These are phyloP conservation scores for Phialocephala sp. DNA, from an alignment of 2,329 filamentous ascomycete species.

Conservation along the genomic window DNA sequence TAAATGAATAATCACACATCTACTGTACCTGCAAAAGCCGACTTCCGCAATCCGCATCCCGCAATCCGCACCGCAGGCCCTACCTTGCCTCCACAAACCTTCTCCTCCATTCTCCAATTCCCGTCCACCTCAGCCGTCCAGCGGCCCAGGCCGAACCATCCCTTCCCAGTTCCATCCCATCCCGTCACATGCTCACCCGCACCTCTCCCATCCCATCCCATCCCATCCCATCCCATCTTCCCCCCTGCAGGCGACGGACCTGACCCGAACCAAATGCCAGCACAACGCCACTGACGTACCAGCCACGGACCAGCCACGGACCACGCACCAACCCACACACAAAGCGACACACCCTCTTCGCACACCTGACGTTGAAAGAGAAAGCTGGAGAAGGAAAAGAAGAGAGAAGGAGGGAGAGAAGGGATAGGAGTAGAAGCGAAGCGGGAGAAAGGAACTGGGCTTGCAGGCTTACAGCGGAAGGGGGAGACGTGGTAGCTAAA, in stretches of 20 bases:
- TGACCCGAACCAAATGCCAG: no score
- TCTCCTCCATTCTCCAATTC: not conserved
- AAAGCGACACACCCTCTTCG: no score
- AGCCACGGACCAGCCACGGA: not conserved
- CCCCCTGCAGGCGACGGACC: not conserved
- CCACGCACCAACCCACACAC: not conserved
- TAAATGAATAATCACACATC: not conserved
- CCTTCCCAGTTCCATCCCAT: not conserved
- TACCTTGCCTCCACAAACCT: slow-evolving; percentile 1
- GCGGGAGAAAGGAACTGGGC: no score
- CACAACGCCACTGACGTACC: not conserved
- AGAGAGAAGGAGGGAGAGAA: no score
- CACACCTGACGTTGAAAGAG: not conserved
- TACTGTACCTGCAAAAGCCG: not conserved
- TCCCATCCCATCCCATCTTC: not conserved
- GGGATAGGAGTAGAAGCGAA: no score
- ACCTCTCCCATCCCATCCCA: not conserved
- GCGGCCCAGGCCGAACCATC: slow-evolving; percentile 2
- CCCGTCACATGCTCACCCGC: not conserved
- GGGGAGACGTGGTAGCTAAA: no score
- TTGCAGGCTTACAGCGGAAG: no score
- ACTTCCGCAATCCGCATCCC: not conserved
- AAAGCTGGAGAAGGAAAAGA: not conserved
- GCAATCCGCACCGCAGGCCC: not conserved
- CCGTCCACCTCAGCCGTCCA: not conserved